Evolutionary conservation across 2,329 filamentous ascomycete genomes (phyloP).

Genomic region (Xylariaceae sp.): DNA sequence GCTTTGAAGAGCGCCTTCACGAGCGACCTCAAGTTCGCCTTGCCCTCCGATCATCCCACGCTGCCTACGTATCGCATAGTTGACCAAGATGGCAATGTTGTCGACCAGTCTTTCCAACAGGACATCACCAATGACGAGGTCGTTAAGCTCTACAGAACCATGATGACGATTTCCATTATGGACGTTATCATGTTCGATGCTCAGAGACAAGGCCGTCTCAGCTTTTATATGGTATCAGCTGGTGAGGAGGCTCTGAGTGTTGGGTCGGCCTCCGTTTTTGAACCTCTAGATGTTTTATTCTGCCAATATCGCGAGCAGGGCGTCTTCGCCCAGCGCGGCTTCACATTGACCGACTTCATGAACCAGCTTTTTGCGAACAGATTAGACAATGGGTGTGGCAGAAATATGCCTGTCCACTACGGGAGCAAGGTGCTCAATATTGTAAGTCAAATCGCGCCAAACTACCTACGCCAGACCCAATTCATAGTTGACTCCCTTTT

Average conservation of each 20-base stretch:
- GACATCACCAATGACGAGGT: slow-evolving; percentile 64
- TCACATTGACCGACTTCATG: slow-evolving; percentile 87
- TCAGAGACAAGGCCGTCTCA: slow-evolving; percentile 86
- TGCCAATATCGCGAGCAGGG: slow-evolving; percentile 93
- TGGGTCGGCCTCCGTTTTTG: slow-evolving; percentile 78
- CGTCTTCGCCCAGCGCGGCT: slow-evolving; percentile 85
- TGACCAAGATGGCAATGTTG: slow-evolving; percentile 79
- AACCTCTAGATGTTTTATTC: slow-evolving; percentile 85
- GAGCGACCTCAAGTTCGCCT: slow-evolving; percentile 70
- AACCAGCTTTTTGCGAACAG: slow-evolving; percentile 86
- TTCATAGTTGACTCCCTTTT: too few species aligned
- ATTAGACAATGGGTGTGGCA: slow-evolving; percentile 72
- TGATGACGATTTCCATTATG: slow-evolving; percentile 75
- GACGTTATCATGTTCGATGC: slow-evolving; percentile 98
- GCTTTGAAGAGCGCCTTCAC: slow-evolving; percentile 94
- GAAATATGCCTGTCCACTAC: slow-evolving; percentile 98
- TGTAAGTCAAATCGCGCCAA: slow-evolving; percentile 43
- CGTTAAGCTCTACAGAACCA: slow-evolving; percentile 59
- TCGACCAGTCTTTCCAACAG: slow-evolving; percentile 67
- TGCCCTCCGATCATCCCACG: slow-evolving; percentile 66
- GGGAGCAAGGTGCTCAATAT: slow-evolving; percentile 81
- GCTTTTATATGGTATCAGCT: slow-evolving; percentile 96
- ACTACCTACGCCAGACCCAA: too few species aligned
- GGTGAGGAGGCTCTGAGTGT: slow-evolving; percentile 94
- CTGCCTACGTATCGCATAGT: slow-evolving; percentile 91